Percentiles rank a stretch among this genome's conserved stretches.
Conservation (phyloP, 1,139 yeast species). For the Yarrowia galli region DNA sequence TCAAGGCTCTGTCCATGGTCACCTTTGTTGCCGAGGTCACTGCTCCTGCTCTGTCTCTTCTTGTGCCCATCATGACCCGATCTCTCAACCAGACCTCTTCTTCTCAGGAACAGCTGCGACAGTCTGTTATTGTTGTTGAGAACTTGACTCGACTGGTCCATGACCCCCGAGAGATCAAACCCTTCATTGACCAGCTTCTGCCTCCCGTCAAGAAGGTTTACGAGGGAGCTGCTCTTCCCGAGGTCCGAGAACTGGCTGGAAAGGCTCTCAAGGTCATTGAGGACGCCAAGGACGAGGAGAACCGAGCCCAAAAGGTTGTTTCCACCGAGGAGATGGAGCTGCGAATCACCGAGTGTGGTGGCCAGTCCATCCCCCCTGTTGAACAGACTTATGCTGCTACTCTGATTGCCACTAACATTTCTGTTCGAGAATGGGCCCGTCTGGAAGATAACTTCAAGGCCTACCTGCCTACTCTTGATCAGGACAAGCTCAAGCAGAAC, state of each 20-base stretch:
- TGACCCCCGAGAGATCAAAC: slow-evolving; percentile 89
- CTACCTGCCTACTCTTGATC: slow-evolving; percentile 51
- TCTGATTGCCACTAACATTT: slow-evolving; percentile 73
- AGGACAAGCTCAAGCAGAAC: slow-evolving; percentile 55
- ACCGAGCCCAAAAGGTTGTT: slow-evolving; percentile 79
- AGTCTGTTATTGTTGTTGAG: slow-evolving; percentile 94
- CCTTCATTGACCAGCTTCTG: slow-evolving; percentile 79
- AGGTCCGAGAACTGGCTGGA: slow-evolving; percentile 90
- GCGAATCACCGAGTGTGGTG: slow-evolving; percentile 52
- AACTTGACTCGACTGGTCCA: slow-evolving; percentile 94
- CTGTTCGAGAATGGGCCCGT: slow-evolving; percentile 90
- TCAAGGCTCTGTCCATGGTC: slow-evolving; percentile 87
- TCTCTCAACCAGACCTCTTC: slow-evolving; percentile 89
- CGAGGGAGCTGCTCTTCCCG: slow-evolving; percentile 92
- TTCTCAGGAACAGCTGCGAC: slow-evolving; percentile 94
- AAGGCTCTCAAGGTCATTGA: slow-evolving; percentile 83
- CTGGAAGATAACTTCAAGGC: slow-evolving; percentile 59
- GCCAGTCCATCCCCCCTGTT: slow-evolving; percentile 45
- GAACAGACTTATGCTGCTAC: slow-evolving; percentile 61
- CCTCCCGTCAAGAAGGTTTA: slow-evolving; percentile 93
- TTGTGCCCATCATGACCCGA: slow-evolving; percentile 91
- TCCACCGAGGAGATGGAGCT: slow-evolving; percentile 61
- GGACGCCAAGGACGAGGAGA: slow-evolving; percentile 72
- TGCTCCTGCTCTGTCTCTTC: slow-evolving; percentile 87
- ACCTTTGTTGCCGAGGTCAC: slow-evolving; percentile 99